Percentiles rank a stretch among this genome's conserved stretches.
Evolutionary conservation across 345 rosid genomes (phyloP).

Genomic region (Eucalyptus globulus): DNA sequence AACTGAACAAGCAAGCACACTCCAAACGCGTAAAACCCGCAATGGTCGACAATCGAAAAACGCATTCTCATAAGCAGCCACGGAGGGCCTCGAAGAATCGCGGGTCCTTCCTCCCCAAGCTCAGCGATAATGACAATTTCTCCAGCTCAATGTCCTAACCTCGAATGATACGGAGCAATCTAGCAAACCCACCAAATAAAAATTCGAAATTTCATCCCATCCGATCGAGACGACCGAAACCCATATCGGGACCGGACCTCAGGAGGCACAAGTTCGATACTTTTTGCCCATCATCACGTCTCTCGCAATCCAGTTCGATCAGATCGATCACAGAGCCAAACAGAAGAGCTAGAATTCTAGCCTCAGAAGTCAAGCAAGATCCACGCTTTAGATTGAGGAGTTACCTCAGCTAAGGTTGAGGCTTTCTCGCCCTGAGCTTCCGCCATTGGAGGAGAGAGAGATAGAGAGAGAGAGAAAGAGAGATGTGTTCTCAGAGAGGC

Average conservation of each 20-base stretch:
- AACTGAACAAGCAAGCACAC: background rate
- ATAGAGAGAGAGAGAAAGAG: background rate
- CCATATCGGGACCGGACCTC: background rate
- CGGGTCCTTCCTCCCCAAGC: background rate
- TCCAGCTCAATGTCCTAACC: background rate
- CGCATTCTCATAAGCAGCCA: background rate
- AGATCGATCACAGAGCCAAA: background rate
- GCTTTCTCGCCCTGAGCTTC: conserved; percentile 27
- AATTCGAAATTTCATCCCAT: background rate
- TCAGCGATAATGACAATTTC: background rate
- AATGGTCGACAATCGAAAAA: background rate
- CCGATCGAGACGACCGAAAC: background rate
- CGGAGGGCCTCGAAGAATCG: background rate
- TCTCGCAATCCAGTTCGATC: background rate
- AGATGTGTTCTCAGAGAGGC: background rate
- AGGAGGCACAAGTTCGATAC: background rate
- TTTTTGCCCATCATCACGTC: background rate
- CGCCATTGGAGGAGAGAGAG: conserved; percentile 34
- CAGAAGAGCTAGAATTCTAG: background rate
- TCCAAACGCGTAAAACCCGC: background rate
- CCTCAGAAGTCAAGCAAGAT: background rate
- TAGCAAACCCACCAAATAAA: background rate
- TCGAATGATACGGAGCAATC: background rate
- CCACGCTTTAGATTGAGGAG: background rate
- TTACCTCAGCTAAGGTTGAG: conserved; percentile 61